Evolutionary conservation across 2,329 filamentous ascomycete genomes (phyloP).

Genomic region (Neonectria punicea): DNA sequence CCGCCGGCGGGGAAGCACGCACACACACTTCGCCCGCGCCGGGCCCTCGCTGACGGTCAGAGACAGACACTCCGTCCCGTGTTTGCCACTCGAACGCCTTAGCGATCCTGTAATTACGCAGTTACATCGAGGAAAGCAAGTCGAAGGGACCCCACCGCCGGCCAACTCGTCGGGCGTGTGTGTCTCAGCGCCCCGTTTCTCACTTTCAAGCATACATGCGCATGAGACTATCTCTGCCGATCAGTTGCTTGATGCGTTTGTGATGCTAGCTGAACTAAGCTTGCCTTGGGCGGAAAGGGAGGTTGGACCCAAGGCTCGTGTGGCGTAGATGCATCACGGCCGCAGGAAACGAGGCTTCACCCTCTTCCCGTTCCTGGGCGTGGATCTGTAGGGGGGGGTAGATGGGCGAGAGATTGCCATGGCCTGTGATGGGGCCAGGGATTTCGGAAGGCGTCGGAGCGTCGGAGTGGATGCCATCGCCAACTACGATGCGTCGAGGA

Average conservation of each 20-base stretch:
- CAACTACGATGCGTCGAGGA: background rate
- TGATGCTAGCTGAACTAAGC: slow-evolving; percentile 10
- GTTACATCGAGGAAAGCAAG: background rate
- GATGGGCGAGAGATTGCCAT: background rate
- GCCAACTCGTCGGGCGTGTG: background rate
- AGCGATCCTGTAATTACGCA: background rate
- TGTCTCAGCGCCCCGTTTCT: background rate
- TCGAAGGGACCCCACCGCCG: background rate
- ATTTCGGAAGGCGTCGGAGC: background rate
- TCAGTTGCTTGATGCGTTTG: slow-evolving; percentile 6
- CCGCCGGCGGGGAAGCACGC: background rate
- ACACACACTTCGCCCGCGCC: background rate
- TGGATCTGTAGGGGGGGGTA: background rate
- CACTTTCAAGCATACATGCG: background rate
- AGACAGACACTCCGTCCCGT: background rate
- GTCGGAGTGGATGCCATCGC: background rate
- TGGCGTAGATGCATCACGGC: background rate
- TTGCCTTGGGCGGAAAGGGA: background rate
- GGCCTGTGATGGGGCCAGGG: background rate
- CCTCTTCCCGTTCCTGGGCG: background rate
- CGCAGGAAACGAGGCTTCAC: background rate
- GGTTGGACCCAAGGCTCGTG: background rate
- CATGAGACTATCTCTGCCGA: background rate
- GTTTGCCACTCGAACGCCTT: background rate
- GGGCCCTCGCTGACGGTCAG: background rate